A percentile compares a stretch with the other conserved stretches of the same genome.
Evolutionary conservation across 2,329 filamentous ascomycete species (phyloP).

Genomic region (Tolypocladium pustulatum): DNA sequence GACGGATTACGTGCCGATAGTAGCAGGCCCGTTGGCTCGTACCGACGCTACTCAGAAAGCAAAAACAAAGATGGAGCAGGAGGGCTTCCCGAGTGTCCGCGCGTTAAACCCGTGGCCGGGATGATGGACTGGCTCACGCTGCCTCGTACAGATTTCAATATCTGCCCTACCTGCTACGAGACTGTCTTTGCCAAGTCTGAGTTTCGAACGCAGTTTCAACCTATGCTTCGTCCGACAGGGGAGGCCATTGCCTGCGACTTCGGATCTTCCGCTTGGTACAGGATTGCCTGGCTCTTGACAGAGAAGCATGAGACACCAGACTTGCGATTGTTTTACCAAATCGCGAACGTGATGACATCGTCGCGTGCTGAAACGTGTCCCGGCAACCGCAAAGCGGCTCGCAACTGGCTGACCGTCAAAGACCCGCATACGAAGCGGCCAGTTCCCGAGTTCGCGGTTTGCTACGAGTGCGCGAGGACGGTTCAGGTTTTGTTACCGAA

Average conservation of each 20-base stretch:
- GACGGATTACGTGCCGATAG: conserved; percentile 23
- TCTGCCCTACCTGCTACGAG: conserved; percentile 73
- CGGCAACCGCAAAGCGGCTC: conserved; percentile 41
- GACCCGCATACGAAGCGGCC: conserved; percentile 55
- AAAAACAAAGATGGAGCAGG: conserved; percentile 9
- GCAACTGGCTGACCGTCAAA: conserved; percentile 66
- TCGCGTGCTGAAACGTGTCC: conserved; percentile 46
- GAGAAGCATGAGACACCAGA: conserved; percentile 58
- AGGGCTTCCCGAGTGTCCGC: conserved; percentile 57
- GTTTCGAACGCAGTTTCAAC: conserved; percentile 55
- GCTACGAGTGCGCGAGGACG: conserved; percentile 61
- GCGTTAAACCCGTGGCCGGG: conserved; percentile 49
- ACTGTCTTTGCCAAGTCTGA: conserved; percentile 57
- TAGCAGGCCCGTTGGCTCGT: conserved; percentile 33
- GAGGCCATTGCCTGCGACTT: conserved; percentile 65
- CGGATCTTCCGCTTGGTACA: conserved; percentile 66
- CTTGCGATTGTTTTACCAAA: conserved; percentile 56
- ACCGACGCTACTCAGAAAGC: conserved; percentile 42
- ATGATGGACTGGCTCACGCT: conserved; percentile 76
- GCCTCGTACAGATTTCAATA: conserved; percentile 59
- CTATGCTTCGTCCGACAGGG: conserved; percentile 45
- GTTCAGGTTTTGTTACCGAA: conserved; percentile 65
- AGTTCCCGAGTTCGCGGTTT: conserved; percentile 64
- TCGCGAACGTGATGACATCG: conserved; percentile 47
- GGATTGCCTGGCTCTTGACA: conserved; percentile 74